Evolutionary conservation across 192 early-diverging fungal genomes (phyloP).

Genomic region (Spizellomyces sp.): DNA sequence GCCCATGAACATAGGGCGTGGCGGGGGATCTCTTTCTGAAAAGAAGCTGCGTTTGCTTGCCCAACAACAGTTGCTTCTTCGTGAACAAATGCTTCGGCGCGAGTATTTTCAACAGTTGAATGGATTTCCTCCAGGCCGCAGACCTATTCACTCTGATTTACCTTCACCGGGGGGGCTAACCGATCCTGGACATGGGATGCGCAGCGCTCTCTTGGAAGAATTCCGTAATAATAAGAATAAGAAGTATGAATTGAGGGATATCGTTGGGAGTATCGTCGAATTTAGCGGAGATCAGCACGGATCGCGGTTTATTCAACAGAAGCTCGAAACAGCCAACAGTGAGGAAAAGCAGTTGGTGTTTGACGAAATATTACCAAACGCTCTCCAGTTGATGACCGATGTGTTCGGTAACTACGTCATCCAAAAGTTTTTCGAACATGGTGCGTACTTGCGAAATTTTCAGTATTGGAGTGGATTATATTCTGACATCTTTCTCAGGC

Average conservation of each 20-base stretch:
- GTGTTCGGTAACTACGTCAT: constrained; percentile 99
- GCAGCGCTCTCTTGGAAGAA: constrained; percentile 90
- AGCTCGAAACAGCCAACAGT: constrained; percentile 86
- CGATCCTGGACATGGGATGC: constrained; percentile 63
- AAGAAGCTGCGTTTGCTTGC: constrained; percentile 40
- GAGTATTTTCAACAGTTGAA: constrained; percentile 38
- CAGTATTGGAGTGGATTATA: background rate
- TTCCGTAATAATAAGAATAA: constrained; percentile 97
- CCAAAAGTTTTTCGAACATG: constrained; percentile 99
- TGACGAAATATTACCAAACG: constrained; percentile 89
- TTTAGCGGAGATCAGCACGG: constrained; percentile 99
- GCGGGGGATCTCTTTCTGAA: constrained; percentile 21
- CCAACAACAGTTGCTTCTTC: constrained; percentile 37
- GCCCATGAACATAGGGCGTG: constrained; percentile 9
- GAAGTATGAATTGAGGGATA: constrained; percentile 95
- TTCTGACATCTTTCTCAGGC: constrained; percentile 20
- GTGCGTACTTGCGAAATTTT: constrained; percentile 27
- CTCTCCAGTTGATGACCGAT: constrained; percentile 95
- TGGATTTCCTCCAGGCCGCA: constrained; percentile 6
- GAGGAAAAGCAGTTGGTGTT: constrained; percentile 98
- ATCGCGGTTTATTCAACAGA: constrained; percentile 98
- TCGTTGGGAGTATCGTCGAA: constrained; percentile 91
- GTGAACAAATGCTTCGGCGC: constrained; percentile 35
- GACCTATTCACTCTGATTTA: constrained; percentile 4
- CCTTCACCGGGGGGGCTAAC: constrained; percentile 24